Base-by-base conservation (phyloP, 2,329 filamentous ascomycete species). In the Claviceps spartinae region DNA sequence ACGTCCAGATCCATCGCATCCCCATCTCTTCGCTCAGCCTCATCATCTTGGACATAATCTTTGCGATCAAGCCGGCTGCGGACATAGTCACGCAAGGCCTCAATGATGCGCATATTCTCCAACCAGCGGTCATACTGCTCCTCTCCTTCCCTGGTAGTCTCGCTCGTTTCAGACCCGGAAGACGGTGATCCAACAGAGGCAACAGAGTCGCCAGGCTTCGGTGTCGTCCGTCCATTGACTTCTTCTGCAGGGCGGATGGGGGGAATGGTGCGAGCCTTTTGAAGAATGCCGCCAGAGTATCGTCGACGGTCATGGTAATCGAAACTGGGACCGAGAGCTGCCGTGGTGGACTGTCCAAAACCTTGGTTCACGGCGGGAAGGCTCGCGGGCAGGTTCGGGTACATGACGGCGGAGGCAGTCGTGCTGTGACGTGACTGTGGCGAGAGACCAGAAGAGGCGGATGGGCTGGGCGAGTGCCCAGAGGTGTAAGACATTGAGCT, bases 401-500 rank as follows among this genome's bases (percentile, higher is more conserved):
- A 93, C 69, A 86, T 79, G 61, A 80, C 78, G 45, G 77, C 77
- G 46, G 79, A 79, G 24, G 74, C 68, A 5, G 75, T 76, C 1
- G 78, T 78, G 60, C 74, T 77, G 63, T 83, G 78, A 51, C 83
- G 77, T 13, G 78, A 79, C 45, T 77, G 74, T 1, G 84, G 84
- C 49, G 83, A 86, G 64, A 88, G 75, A 63, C 77, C 83, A 54
- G 83, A 78, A 26, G 53, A 50, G 47, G 78, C 80, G n/a, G 84
- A 87, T 30, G 83, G 81, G 57, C 74, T 78, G 2, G 86, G 86
- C 6, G 86, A 90, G 64, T 89, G 85, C 47, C 83, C 82, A 11
- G 86, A 88, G 41, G 81, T 82, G 69, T 89, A 89, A 0, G 86
- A 89, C 63, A 88, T 75, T 52, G 81, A 78, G 65, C 82, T 87